Percentiles rank a stretch among this genome's conserved stretches.
Evolutionary conservation across 2,329 filamentous ascomycete genomes (phyloP).

Genomic region (Fusarium nurragi): DNA sequence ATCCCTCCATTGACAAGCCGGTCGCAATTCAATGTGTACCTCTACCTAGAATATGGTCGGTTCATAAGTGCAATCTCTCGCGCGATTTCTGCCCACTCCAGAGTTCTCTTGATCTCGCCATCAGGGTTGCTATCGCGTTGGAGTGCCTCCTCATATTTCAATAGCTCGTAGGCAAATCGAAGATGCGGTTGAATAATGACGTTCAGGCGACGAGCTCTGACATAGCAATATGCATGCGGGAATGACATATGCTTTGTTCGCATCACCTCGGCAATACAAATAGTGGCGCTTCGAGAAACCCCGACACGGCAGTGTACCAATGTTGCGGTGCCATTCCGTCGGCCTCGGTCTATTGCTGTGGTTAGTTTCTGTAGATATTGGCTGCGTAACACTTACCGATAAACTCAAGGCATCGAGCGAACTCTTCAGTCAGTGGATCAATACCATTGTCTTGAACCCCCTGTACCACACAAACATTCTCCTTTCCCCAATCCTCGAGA

Average conservation of each 20-base stretch:
- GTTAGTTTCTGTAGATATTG: slow-evolving; percentile 6
- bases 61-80: slow-evolving; percentile 97
- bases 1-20: background rate
- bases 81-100: slow-evolving; percentile 91
- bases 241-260: slow-evolving; percentile 81
- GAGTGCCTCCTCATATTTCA: slow-evolving; percentile 92
- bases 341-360: slow-evolving; percentile 74
- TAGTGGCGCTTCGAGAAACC: slow-evolving; percentile 93
- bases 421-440: slow-evolving; percentile 87
- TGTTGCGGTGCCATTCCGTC: slow-evolving; percentile 79
- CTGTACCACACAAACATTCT: slow-evolving; percentile 83
- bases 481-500: slow-evolving; percentile 74
- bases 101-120: slow-evolving; percentile 70
- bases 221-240: slow-evolving; percentile 94
- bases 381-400: slow-evolving; percentile 75
- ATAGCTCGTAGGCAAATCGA: slow-evolving; percentile 90
- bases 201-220: slow-evolving; percentile 89
- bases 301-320: slow-evolving; percentile 96
- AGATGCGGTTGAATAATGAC: slow-evolving; percentile 98
- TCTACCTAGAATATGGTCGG: slow-evolving; percentile 81
- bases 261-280: slow-evolving; percentile 99
- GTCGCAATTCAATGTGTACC: background rate
- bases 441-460: slow-evolving; percentile 97
- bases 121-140: slow-evolving; percentile 60
- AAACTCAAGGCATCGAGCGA: slow-evolving; percentile 86